Percentiles rank a stretch among this genome's conserved stretches.
These are phyloP conservation scores for Phyllosticta capitalensis DNA, from an alignment of 2,329 filamentous ascomycete species.

Conservation along the genomic window DNA sequence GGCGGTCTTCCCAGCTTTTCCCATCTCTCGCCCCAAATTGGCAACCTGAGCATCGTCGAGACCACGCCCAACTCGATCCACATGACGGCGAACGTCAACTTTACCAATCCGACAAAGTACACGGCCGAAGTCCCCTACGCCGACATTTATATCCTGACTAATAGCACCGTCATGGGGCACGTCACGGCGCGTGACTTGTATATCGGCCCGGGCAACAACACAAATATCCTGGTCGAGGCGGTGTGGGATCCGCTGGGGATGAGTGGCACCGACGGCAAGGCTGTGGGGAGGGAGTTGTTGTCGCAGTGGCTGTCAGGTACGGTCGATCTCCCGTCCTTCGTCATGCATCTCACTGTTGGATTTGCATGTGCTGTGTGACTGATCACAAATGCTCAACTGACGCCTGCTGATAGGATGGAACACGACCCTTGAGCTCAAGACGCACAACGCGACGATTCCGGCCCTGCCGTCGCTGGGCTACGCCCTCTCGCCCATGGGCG, in stretches of 20 bases:
- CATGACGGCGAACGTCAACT: conserved; percentile 63
- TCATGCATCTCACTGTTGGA: background rate
- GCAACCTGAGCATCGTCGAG: conserved; percentile 60
- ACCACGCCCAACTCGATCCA: conserved; percentile 63
- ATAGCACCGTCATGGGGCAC: conserved; percentile 66
- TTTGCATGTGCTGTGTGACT: background rate
- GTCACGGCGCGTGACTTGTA: conserved; percentile 56
- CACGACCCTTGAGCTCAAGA: conserved; percentile 64
- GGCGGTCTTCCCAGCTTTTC: conserved; percentile 22
- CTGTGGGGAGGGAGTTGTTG: conserved; percentile 61
- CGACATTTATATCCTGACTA: conserved; percentile 65
- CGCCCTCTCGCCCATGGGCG: conserved; percentile 60
- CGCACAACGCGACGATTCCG: conserved; percentile 65
- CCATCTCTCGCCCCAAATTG: conserved; percentile 54
- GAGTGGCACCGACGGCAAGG: conserved; percentile 51
- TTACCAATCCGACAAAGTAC: conserved; percentile 87
- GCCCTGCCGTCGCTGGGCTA: conserved; percentile 60
- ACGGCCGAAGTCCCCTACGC: conserved; percentile 71
- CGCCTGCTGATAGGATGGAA: conserved; percentile 51
- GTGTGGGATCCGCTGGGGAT: conserved; percentile 62
- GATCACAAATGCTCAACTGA: background rate
- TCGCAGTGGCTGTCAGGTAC: conserved; percentile 76
- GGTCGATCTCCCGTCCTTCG: conserved; percentile 7
- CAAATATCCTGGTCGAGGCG: conserved; percentile 55
- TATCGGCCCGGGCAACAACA: conserved; percentile 62